Conservation (phyloP, 768 basidiomycete species). For the Mycena venus region DNA sequence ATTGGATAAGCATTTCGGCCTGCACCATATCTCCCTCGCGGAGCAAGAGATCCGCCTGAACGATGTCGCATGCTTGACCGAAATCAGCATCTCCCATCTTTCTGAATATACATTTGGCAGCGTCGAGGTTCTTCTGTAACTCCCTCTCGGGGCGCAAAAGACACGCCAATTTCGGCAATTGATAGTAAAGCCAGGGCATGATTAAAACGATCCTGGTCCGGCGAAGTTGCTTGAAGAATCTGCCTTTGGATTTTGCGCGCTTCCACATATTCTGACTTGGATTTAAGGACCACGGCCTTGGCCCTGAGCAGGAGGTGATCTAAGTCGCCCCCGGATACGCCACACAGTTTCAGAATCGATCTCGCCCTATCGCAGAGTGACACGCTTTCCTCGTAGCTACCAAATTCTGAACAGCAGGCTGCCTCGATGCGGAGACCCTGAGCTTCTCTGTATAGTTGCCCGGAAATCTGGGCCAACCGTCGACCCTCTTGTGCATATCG, state of each 20-base stretch:
- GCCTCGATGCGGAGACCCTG: background rate
- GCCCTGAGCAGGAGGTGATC: background rate
- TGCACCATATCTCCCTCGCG: background rate
- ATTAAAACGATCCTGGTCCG: background rate
- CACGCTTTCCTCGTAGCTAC: background rate
- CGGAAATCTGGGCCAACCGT: background rate
- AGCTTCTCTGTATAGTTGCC: background rate
- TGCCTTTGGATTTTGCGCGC: background rate
- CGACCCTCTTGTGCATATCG: background rate
- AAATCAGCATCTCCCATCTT: too few species aligned
- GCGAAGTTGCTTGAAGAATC: background rate
- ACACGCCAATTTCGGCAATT: background rate
- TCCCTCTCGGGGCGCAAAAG: background rate
- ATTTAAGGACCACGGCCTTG: background rate
- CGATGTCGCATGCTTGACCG: background rate
- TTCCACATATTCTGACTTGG: background rate
- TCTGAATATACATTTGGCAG: background rate
- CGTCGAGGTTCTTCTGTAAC: background rate
- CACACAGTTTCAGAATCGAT: background rate
- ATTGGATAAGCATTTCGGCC: background rate
- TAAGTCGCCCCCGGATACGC: background rate
- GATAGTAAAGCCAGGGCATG: background rate
- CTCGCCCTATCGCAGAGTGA: background rate
- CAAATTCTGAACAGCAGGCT: background rate
- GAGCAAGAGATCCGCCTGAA: background rate